Percentiles rank a stretch among this genome's conserved stretches.
These are phyloP conservation scores for Scutellaria galericulata DNA, from an alignment of 257 asterid genomes.

Conservation along the genomic window DNA sequence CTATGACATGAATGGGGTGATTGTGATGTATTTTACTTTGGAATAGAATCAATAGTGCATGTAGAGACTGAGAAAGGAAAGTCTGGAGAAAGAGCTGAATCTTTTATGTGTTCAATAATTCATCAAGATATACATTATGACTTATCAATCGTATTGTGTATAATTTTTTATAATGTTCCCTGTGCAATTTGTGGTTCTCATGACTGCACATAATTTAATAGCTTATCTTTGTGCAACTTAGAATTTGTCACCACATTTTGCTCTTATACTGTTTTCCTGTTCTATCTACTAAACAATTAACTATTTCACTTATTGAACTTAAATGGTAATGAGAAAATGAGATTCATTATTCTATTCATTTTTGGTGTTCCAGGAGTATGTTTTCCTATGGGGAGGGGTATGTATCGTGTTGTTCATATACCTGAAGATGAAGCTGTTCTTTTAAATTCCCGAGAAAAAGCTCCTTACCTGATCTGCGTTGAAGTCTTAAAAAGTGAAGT, in stretches of 20 bases:
- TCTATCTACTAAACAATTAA: slow-evolving; percentile 7
- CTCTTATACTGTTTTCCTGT: slow-evolving; percentile 24
- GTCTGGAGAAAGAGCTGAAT: slow-evolving; percentile 26
- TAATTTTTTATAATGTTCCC: slow-evolving; percentile 14
- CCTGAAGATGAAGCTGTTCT: slow-evolving; percentile 99
- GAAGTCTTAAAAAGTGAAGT: slow-evolving; percentile 91
- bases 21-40: slow-evolving; percentile 25
- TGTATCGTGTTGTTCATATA: slow-evolving; percentile 94
- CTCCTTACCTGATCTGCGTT: slow-evolving; percentile 94
- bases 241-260: neutral
- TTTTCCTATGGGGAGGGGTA: slow-evolving; percentile 95
- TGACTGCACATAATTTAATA: slow-evolving; percentile 9
- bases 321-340: slow-evolving; percentile 2
- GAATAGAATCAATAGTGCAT: slow-evolving; percentile 19
- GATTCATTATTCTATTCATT: slow-evolving; percentile 31
- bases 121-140: slow-evolving; percentile 16
- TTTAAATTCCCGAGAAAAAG: slow-evolving; percentile 98
- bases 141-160: slow-evolving; percentile 13
- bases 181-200: slow-evolving; percentile 24
- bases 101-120: slow-evolving; percentile 16
- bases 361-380: slow-evolving; percentile 72
- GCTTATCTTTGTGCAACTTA: slow-evolving; percentile 1
- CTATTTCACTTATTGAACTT: slow-evolving; percentile 11
- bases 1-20: slow-evolving; percentile 20
- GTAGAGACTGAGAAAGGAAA: slow-evolving; percentile 23